phyloP scores from a whole-genome alignment of 495 filamentous ascomycete genomes.

The Pseudomonodictys pantanalensis region DNA sequence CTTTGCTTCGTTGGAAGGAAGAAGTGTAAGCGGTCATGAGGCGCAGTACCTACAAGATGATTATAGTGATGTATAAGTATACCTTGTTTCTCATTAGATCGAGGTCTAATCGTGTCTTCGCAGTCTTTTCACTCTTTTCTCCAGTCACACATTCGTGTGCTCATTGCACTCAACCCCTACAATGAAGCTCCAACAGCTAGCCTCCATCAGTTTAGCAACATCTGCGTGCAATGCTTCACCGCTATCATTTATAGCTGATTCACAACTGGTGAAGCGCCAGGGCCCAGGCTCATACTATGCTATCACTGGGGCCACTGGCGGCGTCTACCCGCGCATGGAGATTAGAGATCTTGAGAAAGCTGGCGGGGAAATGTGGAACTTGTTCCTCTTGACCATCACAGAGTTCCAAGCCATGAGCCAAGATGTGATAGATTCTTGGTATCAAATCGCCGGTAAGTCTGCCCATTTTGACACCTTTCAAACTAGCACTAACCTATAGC shows the following conservation, averaged over 20 bases:
- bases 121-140: conserved; percentile 7
- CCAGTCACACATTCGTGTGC: background rate
- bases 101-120: background rate
- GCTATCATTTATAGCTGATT: background rate
- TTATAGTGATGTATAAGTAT: background rate
- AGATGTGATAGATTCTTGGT: conserved; percentile 30
- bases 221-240: conserved; percentile 7
- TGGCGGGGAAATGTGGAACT: conserved; percentile 36
- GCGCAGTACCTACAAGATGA: background rate
- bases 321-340: conserved; percentile 36
- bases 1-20: background rate
- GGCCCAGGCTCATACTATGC: conserved; percentile 27
- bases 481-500: background rate
- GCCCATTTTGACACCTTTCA: background rate
- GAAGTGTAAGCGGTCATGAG: background rate
- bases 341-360: conserved; percentile 37
- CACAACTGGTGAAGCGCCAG: conserved; percentile 6
- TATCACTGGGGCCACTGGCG: conserved; percentile 31
- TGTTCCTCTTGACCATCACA: conserved; percentile 36
- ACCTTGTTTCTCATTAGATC: background rate
- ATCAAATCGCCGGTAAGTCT: conserved; percentile 37
- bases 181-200: conserved; percentile 8
- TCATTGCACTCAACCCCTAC: too few relatives aligned
- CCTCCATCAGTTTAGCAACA: conserved; percentile 10
- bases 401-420: conserved; percentile 34